Conservation (phyloP, 2,329 filamentous ascomycete genomes). For the Cytospora chrysosperma region DNA sequence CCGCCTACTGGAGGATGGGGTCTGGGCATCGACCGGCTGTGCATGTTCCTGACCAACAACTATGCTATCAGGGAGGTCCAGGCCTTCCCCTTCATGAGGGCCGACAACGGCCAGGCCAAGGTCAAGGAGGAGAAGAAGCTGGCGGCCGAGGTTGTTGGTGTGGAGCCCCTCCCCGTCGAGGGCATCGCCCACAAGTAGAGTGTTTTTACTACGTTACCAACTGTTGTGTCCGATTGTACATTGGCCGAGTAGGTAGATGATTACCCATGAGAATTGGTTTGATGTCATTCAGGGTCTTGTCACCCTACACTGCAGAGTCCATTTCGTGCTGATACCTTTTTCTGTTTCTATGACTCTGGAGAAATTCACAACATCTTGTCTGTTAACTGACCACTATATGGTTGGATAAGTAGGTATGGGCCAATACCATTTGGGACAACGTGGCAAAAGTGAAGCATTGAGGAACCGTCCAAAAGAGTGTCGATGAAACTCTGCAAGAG, state of each 20-base stretch:
- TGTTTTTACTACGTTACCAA: background rate
- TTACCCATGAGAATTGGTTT: background rate
- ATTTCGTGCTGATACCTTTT: background rate
- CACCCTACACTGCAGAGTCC: background rate
- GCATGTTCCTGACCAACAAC: conserved; percentile 95
- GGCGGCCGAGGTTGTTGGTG: conserved; percentile 36
- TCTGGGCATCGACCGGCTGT: conserved; percentile 90
- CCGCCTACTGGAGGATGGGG: conserved; percentile 96
- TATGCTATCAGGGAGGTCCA: conserved; percentile 96
- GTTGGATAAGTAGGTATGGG: background rate
- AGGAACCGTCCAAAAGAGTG: background rate
- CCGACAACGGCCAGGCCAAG: conserved; percentile 57
- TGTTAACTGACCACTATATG: background rate
- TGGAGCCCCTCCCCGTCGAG: conserved; percentile 37
- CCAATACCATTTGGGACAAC: background rate
- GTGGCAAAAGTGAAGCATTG: background rate
- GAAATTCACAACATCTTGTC: too few relatives aligned
- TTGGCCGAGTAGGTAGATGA: background rate
- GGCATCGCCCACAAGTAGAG: conserved; percentile 34
- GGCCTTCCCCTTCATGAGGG: conserved; percentile 98
- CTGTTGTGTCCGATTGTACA: background rate
- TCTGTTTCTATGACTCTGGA: too few relatives aligned
- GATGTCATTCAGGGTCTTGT: background rate
- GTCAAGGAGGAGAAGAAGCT: conserved; percentile 40
- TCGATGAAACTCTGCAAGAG: background rate